Percentiles rank a stretch among this genome's conserved stretches.
Conservation (phyloP, 179 eudicot species). For the Silene coronaria region DNA sequence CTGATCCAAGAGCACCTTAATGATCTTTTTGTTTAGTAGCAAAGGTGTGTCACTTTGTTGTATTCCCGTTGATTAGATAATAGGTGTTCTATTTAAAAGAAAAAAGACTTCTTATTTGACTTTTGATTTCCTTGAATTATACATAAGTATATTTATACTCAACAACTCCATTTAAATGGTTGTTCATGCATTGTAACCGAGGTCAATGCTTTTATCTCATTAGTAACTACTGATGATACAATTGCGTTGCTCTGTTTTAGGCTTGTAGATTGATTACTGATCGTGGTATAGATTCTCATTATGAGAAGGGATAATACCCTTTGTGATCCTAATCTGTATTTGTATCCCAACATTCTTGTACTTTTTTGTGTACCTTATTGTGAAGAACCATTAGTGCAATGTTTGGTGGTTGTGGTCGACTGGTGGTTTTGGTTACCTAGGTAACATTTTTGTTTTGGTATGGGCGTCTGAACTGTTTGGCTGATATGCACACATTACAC, state of each 20-base stretch:
- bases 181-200: neutral
- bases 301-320: neutral
- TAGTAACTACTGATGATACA: neutral
- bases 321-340: neutral
- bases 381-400: neutral
- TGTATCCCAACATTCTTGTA: neutral
- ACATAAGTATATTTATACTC: neutral
- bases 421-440: neutral
- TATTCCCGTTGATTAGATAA: constrained; percentile 6
- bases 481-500: neutral
- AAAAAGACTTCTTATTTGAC: neutral
- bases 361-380: neutral
- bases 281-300: neutral
- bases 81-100: neutral
- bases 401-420: neutral
- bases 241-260: neutral
- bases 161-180: neutral
- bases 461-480: neutral
- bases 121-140: neutral
- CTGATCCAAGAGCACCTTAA: constrained; percentile 71
- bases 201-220: neutral
- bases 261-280: neutral
- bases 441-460: neutral
- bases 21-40: neutral
- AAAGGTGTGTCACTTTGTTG: constrained; percentile 21